Percentiles rank a stretch among this genome's conserved stretches.
phyloP scores from a whole-genome alignment of 2,329 filamentous ascomycete genomes.

The Dothiorella sarmentorum region DNA sequence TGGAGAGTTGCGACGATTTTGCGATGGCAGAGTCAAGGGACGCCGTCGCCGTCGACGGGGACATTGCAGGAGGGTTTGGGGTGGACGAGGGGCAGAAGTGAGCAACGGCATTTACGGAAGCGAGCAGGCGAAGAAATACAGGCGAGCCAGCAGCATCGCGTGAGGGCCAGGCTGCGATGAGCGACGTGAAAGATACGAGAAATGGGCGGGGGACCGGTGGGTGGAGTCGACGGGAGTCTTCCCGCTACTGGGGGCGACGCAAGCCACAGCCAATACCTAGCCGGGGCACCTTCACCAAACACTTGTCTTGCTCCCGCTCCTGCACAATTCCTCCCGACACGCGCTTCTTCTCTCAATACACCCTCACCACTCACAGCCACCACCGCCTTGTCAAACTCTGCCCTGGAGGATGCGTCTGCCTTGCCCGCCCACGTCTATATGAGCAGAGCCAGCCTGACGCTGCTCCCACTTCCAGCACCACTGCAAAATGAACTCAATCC shows the following conservation, averaged over 20 bases:
- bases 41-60: not conserved
- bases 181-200: no score
- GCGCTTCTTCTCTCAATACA: not conserved
- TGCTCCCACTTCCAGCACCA: not conserved
- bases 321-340: no score
- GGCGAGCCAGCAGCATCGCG: not conserved
- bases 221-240: not conserved
- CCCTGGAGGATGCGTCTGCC: not conserved
- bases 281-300: no score
- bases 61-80: not conserved
- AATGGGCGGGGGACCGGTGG: not conserved
- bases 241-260: not conserved
- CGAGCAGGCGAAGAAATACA: not conserved
- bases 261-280: slow-evolving; percentile 1
- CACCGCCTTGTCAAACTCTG: not conserved
- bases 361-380: not conserved
- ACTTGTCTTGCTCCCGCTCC: no score
- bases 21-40: slow-evolving; percentile 9
- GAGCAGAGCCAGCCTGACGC: not conserved
- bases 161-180: not conserved
- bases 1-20: slow-evolving; percentile 11
- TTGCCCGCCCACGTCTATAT: not conserved
- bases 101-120: not conserved
- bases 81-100: not conserved
- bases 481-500: slow-evolving; percentile 1